Percentiles rank a stretch among this genome's conserved stretches.
Conservation (phyloP, 257 asterid species). For the Haberlea rhodopensis region DNA sequence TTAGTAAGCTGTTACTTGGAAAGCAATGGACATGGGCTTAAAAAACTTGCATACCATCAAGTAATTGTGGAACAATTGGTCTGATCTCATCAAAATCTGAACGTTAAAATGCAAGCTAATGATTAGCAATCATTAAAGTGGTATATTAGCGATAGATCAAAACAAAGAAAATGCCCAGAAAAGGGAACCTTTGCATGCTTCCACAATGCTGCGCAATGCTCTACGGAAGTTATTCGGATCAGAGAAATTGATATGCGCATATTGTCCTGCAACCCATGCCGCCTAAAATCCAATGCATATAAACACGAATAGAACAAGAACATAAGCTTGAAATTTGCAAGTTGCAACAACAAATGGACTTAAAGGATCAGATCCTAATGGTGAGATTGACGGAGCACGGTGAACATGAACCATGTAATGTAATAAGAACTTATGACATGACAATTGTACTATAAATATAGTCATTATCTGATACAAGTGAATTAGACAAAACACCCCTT, state of each 20-base stretch:
- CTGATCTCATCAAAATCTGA: conserved; percentile 86
- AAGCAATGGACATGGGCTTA: conserved; percentile 2
- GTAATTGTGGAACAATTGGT: conserved; percentile 89
- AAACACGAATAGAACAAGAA: conserved; percentile 16
- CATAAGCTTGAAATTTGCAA: conserved; percentile 20
- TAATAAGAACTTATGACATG: no score
- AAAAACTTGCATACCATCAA: conserved; percentile 64
- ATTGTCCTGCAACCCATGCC: conserved; percentile 99
- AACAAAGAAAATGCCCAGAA: conserved; percentile 13
- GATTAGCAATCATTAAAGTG: conserved; percentile 18
- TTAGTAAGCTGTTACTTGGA: conserved; percentile 14
- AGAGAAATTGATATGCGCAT: conserved; percentile 79
- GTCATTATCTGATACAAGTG: no score
- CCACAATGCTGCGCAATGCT: conserved; percentile 86
- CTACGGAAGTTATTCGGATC: conserved; percentile 83
- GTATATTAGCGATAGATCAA: not conserved
- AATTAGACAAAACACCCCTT: not conserved
- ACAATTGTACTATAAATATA: no score
- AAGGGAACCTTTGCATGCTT: conserved; percentile 86
- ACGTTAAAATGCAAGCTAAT: conserved; percentile 12
- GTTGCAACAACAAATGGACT: conserved; percentile 1
- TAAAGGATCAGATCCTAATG: not conserved
- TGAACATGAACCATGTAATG: no score
- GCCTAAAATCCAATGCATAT: conserved; percentile 53
- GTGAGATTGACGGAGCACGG: not conserved